Evolutionary conservation across 345 rosid genomes (phyloP).

Genomic region (Pistacia atlantica): DNA sequence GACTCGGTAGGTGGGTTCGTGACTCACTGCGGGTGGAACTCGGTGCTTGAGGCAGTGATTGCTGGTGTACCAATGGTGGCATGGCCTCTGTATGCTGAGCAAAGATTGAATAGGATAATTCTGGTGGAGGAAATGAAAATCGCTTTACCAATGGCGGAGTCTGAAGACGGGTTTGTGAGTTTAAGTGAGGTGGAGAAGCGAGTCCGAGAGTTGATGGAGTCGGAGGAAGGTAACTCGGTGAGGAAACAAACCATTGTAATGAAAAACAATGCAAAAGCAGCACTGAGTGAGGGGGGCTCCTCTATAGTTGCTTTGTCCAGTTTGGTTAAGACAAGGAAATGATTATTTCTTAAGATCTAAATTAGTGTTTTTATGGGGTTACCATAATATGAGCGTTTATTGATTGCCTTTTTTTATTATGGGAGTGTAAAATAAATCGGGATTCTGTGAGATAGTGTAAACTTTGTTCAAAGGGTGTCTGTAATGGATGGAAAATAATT

Average conservation of each 20-base stretch:
- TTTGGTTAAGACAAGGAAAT: conserved; percentile 21
- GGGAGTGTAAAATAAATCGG: no score
- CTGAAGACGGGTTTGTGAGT: conserved; percentile 33
- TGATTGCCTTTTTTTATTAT: no score
- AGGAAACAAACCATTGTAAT: conserved; percentile 20
- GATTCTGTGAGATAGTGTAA: no score
- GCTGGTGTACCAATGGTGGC: conserved; percentile 60
- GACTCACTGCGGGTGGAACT: conserved; percentile 80
- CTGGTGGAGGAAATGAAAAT: conserved; percentile 42
- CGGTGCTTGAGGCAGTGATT: conserved; percentile 54
- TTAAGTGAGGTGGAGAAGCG: conserved; percentile 34
- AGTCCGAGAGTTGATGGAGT: conserved; percentile 38
- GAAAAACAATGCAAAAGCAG: conserved; percentile 22
- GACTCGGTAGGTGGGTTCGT: conserved; percentile 59
- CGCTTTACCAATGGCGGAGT: conserved; percentile 24
- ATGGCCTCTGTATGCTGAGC: conserved; percentile 60
- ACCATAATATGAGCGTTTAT: no score
- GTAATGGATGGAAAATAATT: no score
- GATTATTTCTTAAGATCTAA: no score
- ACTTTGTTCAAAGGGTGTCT: no score
- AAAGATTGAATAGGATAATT: conserved; percentile 30
- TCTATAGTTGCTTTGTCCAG: conserved; percentile 23
- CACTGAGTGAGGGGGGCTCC: conserved; percentile 25
- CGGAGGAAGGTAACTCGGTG: conserved; percentile 21
- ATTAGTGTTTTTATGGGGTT: no score